Evolutionary conservation across 805 yeast species (phyloP).

Genomic region (Saturnispora diversa): DNA sequence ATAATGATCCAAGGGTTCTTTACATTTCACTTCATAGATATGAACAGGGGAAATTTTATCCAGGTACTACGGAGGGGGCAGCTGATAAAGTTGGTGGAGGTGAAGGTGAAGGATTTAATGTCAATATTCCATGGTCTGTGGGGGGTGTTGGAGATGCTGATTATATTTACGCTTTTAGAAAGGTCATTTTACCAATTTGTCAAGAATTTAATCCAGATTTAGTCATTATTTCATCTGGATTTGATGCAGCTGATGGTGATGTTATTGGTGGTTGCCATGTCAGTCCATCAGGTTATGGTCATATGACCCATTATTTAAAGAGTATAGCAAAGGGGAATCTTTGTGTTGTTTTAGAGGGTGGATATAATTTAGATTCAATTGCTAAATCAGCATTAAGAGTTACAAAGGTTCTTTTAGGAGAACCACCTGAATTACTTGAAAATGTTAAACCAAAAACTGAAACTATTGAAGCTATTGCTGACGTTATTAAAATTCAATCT

Average conservation of each 20-base stretch:
- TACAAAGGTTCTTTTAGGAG: conserved; percentile 85
- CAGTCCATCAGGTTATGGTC: conserved; percentile 91
- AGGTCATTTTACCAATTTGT: conserved; percentile 80
- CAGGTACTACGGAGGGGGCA: conserved; percentile 84
- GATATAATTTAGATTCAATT: conserved; percentile 87
- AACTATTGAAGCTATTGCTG: conserved; percentile 71
- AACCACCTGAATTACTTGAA: conserved; percentile 79
- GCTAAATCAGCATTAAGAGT: conserved; percentile 88
- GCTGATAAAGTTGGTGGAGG: conserved; percentile 79
- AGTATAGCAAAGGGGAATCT: conserved; percentile 81
- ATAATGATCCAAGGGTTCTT: conserved; percentile 80
- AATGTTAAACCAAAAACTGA: conserved; percentile 62
- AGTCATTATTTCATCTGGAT: conserved; percentile 89
- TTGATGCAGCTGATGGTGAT: conserved; percentile 98
- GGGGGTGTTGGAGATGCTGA: conserved; percentile 95
- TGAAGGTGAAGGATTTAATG: conserved; percentile 75
- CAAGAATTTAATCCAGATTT: conserved; percentile 88
- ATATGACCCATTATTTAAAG: conserved; percentile 88
- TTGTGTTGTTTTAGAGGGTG: conserved; percentile 92
- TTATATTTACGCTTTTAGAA: conserved; percentile 83
- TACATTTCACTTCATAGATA: conserved; percentile 89
- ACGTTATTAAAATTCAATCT: conserved; percentile 73
- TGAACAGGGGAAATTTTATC: conserved; percentile 87
- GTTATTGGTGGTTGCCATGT: conserved; percentile 95
- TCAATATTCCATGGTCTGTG: conserved; percentile 89